A percentile compares a stretch with the other conserved stretches of the same genome.
Conservation (phyloP, 176 grass and related monocot species). For the Oryza brachyantha region DNA sequence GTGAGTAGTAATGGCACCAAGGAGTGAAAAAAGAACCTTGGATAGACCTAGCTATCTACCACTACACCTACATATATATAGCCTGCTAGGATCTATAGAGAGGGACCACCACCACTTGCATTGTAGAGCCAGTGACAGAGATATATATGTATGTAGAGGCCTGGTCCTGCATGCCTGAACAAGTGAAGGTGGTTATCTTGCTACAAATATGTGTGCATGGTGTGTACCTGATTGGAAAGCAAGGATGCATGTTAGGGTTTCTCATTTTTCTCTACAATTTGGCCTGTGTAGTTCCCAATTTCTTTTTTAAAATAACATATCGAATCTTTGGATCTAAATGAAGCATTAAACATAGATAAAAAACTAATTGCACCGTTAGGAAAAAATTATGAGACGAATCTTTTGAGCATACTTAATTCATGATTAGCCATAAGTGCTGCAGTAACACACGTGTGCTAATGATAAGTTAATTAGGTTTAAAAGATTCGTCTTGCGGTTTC, state of each 20-base stretch:
- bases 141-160: not conserved
- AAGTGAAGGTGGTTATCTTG: conserved; percentile 17
- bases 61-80: not conserved
- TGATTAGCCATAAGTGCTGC: too few relatives aligned
- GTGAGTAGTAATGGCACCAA: conserved; percentile 21
- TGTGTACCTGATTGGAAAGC: conserved; percentile 18
- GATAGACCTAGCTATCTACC: not conserved
- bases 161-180: conserved; percentile 5
- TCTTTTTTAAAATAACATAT: too few relatives aligned
- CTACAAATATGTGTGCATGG: conserved; percentile 17
- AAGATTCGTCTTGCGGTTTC: too few relatives aligned
- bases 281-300: too few relatives aligned
- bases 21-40: not conserved
- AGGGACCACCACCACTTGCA: conserved; percentile 23
- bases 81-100: not conserved
- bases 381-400: too few relatives aligned
- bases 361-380: too few relatives aligned
- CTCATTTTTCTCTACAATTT: not conserved
- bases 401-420: too few relatives aligned
- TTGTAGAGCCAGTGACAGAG: not conserved
- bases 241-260: not conserved
- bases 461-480: too few relatives aligned
- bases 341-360: too few relatives aligned
- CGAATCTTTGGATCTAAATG: too few relatives aligned
- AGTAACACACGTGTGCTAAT: too few relatives aligned